phyloP scores from a whole-genome alignment of 2,329 filamentous ascomycete species.

The Colletotrichum viniferum region DNA sequence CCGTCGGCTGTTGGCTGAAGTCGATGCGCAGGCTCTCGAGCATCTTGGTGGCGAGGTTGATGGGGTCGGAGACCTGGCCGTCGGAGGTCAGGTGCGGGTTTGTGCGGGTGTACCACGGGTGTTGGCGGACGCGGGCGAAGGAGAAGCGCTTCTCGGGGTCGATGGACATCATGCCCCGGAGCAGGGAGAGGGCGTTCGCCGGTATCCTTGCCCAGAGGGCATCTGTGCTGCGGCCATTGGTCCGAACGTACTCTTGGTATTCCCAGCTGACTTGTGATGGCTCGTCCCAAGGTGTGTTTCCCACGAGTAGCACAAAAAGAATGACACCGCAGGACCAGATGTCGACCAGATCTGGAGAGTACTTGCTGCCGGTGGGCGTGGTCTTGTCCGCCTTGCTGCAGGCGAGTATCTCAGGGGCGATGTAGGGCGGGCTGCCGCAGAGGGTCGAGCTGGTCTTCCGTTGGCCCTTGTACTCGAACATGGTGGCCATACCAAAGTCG shows the following conservation, averaged over 20 bases:
- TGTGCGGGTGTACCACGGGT: constrained; percentile 90
- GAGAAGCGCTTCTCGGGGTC: constrained; percentile 77
- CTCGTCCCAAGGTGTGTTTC: constrained; percentile 98
- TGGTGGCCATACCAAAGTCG: constrained; percentile 93
- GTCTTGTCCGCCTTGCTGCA: constrained; percentile 54
- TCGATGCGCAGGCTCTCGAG: constrained; percentile 90
- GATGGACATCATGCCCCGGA: constrained; percentile 92
- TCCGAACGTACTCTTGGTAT: constrained; percentile 84
- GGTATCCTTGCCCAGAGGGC: constrained; percentile 85
- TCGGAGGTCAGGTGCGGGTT: constrained; percentile 79
- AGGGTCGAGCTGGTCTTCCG: constrained; percentile 85
- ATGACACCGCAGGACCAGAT: constrained; percentile 99
- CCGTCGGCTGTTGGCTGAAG: constrained; percentile 71
- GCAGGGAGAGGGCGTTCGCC: constrained; percentile 73
- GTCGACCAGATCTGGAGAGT: constrained; percentile 81
- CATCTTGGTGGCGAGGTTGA: constrained; percentile 92
- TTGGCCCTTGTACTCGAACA: constrained; percentile 88
- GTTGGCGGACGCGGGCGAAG: constrained; percentile 84
- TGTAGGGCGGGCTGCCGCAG: constrained; percentile 95
- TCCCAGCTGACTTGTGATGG: constrained; percentile 87
- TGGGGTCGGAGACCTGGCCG: constrained; percentile 77
- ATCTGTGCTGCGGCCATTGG: constrained; percentile 81
- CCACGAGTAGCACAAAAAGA: constrained; percentile 92
- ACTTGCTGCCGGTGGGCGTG: constrained; percentile 57
- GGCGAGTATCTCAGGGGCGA: constrained; percentile 86